phyloP scores from a whole-genome alignment of 768 basidiomycete species.

The Artomyces pyxidatus region DNA sequence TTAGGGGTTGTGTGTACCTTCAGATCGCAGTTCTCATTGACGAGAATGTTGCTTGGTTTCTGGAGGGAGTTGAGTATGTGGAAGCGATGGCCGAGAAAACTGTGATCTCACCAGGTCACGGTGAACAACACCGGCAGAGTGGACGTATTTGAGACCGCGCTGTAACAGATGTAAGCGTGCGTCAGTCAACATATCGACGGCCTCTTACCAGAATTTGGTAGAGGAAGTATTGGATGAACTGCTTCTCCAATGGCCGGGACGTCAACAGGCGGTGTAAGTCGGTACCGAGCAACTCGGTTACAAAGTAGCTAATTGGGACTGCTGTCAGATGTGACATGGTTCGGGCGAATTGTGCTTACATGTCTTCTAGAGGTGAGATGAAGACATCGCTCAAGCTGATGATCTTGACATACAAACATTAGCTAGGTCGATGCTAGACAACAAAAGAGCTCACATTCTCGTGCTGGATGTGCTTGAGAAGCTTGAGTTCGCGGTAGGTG shows the following conservation, averaged over 20 bases:
- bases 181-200: constrained; percentile 1
- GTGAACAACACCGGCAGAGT: constrained; percentile 98
- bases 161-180: constrained; percentile 25
- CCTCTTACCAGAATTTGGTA: constrained; percentile 89
- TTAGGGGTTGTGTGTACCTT: constrained; percentile 49
- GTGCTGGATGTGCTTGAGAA: constrained; percentile 97
- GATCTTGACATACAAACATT: no score
- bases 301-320: constrained; percentile 72
- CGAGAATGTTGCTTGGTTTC: constrained; percentile 99
- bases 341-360: constrained; percentile 54
- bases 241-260: constrained; percentile 95
- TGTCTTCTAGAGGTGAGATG: constrained; percentile 98
- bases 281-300: constrained; percentile 96
- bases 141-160: constrained; percentile 99
- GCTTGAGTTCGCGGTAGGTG: constrained; percentile 95
- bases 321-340: background rate
- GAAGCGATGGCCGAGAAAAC: constrained; percentile 1
- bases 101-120: constrained; percentile 71
- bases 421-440: constrained; percentile 2
- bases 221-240: constrained; percentile 99
- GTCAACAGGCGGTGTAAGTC: constrained; percentile 96
- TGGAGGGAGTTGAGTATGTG: constrained; percentile 22
- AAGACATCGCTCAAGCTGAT: constrained; percentile 99
- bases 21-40: constrained; percentile 99
- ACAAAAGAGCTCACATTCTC: constrained; percentile 66